Evolutionary conservation across 2,329 filamentous ascomycete genomes (phyloP).

Genomic region (Ascochyta lentis): DNA sequence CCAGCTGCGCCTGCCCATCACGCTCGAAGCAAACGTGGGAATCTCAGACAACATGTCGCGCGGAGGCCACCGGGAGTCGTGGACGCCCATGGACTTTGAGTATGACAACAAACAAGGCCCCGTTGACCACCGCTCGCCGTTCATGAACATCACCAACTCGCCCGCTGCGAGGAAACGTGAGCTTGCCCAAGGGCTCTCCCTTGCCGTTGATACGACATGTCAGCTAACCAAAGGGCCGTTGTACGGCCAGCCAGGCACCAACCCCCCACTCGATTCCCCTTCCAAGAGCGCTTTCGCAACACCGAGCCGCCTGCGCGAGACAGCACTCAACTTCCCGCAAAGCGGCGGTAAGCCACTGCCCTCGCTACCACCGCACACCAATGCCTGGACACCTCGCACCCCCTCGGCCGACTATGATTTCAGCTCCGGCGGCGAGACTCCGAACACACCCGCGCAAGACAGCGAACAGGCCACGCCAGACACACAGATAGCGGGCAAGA

Average conservation of each 20-base stretch:
- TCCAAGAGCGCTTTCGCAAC: constrained; percentile 53
- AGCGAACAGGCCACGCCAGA: constrained; percentile 54
- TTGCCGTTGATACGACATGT: constrained; percentile 17
- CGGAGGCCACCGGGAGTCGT: constrained; percentile 46
- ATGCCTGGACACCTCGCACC: constrained; percentile 45
- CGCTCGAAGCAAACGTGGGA: neutral
- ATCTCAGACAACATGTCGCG: constrained; percentile 31
- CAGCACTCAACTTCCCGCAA: constrained; percentile 57
- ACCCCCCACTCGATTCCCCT: constrained; percentile 54
- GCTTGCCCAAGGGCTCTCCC: constrained; percentile 20
- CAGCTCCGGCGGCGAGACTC: constrained; percentile 59
- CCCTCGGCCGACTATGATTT: constrained; percentile 50
- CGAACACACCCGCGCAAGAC: constrained; percentile 54
- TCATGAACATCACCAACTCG: constrained; percentile 46
- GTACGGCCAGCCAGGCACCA: constrained; percentile 32
- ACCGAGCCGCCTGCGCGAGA: constrained; percentile 54
- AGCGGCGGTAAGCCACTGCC: constrained; percentile 49
- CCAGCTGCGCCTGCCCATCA: constrained; percentile 1
- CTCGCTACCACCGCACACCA: constrained; percentile 39
- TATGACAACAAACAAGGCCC: constrained; percentile 57
- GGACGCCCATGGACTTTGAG: constrained; percentile 62
- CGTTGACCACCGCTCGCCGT: constrained; percentile 57
- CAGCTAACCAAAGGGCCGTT: constrained; percentile 8
- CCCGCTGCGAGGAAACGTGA: constrained; percentile 50
- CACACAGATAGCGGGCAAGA: constrained; percentile 39